Percentiles rank a stretch among this genome's conserved stretches.
These are phyloP conservation scores for Hemisphaericaspora subhashii DNA, from an alignment of 1,139 yeast species.

Conservation along the genomic window DNA sequence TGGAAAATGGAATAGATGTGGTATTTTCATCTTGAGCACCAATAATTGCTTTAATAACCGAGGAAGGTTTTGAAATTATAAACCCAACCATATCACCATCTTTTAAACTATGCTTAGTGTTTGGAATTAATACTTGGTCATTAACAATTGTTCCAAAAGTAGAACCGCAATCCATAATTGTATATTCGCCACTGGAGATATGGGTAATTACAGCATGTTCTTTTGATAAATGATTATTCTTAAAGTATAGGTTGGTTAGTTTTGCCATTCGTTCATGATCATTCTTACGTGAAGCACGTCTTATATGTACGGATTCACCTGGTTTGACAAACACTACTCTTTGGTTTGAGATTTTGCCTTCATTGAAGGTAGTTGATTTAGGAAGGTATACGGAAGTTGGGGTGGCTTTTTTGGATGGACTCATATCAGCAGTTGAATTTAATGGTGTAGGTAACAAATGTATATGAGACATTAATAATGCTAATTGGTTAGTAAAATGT, in stretches of 20 bases:
- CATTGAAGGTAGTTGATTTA: neutral
- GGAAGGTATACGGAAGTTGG: neutral
- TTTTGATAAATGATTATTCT: conserved; percentile 36
- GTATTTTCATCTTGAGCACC: conserved; percentile 2
- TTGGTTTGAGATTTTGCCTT: conserved; percentile 12
- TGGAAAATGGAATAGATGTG: conserved; percentile 20
- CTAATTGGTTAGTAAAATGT: too few relatives aligned
- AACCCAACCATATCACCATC: conserved; percentile 33
- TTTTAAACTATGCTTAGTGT: conserved; percentile 18
- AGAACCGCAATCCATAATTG: conserved; percentile 31
- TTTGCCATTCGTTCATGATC: conserved; percentile 23
- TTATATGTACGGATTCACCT: conserved; percentile 19
- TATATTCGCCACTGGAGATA: conserved; percentile 19
- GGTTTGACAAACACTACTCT: conserved; percentile 19
- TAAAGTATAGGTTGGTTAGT: conserved; percentile 28
- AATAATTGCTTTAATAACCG: conserved; percentile 19
- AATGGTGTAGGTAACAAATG: too few relatives aligned
- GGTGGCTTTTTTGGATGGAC: too few relatives aligned
- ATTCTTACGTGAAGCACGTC: conserved; percentile 26
- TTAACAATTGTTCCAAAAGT: conserved; percentile 45
- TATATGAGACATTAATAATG: too few relatives aligned
- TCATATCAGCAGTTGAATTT: too few relatives aligned
- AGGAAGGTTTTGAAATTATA: conserved; percentile 32
- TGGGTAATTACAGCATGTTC: conserved; percentile 24
- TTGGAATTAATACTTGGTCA: conserved; percentile 21